phyloP scores from a whole-genome alignment of 139 green algal species.

The Coelastrella sp. region DNA sequence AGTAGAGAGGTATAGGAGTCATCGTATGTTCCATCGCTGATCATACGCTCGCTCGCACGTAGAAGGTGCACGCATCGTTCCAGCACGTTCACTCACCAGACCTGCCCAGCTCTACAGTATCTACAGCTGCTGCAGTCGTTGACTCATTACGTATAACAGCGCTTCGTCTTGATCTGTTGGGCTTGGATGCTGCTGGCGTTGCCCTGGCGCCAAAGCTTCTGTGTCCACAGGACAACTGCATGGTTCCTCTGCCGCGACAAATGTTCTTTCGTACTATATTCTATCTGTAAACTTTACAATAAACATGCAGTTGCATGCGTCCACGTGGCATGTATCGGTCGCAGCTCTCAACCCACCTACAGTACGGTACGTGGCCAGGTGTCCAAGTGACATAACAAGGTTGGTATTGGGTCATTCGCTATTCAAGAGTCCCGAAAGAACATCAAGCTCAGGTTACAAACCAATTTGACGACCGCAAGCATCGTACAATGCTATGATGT shows the following conservation, averaged over 20 bases:
- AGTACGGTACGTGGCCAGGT: not conserved
- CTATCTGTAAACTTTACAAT: not conserved
- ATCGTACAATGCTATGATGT: slow-evolving; percentile 18
- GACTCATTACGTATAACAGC: not conserved
- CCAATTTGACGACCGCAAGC: not conserved
- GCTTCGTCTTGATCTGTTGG: not conserved
- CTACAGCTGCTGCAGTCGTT: slow-evolving; percentile 24
- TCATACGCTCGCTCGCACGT: too few relatives aligned
- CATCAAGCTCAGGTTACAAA: not conserved
- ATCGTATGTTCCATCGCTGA: too few relatives aligned
- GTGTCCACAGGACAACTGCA: not conserved
- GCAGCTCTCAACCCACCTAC: not conserved
- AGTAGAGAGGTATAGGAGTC: too few relatives aligned
- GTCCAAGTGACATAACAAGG: not conserved
- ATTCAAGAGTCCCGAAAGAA: not conserved
- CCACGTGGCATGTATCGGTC: not conserved
- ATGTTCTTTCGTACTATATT: not conserved
- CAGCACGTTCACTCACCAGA: too few relatives aligned
- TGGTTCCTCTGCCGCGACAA: not conserved
- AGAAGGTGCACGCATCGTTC: not conserved
- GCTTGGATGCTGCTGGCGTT: not conserved
- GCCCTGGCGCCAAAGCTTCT: slow-evolving; percentile 7
- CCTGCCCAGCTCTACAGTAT: slow-evolving; percentile 59
- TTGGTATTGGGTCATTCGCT: not conserved
- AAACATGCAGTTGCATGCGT: not conserved